Percentiles rank a stretch among this genome's conserved stretches.
These are phyloP conservation scores for Geranium rotundifolium DNA, from an alignment of 345 rosid genomes.

Conservation along the genomic window DNA sequence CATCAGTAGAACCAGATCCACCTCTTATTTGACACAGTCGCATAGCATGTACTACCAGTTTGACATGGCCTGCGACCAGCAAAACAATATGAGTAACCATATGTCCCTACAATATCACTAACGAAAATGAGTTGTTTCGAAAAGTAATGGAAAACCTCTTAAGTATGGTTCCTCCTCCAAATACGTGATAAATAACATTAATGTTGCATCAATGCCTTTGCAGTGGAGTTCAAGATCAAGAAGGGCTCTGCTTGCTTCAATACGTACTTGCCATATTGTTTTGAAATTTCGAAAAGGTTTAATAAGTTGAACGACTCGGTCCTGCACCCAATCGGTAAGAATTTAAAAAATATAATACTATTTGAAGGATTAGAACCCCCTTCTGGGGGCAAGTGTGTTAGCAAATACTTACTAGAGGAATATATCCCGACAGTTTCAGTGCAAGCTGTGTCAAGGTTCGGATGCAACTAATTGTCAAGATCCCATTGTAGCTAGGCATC, in stretches of 20 bases:
- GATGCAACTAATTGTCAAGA: conserved; percentile 86
- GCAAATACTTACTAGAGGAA: conserved; percentile 53
- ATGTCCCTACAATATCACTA: background rate
- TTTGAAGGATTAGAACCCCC: background rate
- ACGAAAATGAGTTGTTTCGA: background rate
- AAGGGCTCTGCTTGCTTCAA: conserved; percentile 88
- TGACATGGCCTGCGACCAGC: conserved; percentile 73
- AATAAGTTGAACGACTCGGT: conserved; percentile 58
- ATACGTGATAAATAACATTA: conserved; percentile 52
- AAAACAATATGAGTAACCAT: background rate
- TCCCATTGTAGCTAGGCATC: conserved; percentile 95
- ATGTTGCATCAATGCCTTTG: conserved; percentile 71
- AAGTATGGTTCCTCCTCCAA: conserved; percentile 69
- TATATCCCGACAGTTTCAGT: conserved; percentile 60
- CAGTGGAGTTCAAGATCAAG: conserved; percentile 78
- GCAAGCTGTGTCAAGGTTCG: conserved; percentile 79
- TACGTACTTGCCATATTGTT: conserved; percentile 58
- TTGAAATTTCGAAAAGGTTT: conserved; percentile 58
- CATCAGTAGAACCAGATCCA: conserved; percentile 33
- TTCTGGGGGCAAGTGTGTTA: background rate
- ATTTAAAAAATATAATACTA: background rate
- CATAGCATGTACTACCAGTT: conserved; percentile 64
- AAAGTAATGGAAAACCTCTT: conserved; percentile 46
- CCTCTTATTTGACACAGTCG: conserved; percentile 65
- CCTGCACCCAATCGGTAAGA: conserved; percentile 38